Evolutionary conservation across 2,329 filamentous ascomycete genomes (phyloP), one percentile per base, ranked within the genome.

Genomic region (Botrytis tulipae): DNA sequence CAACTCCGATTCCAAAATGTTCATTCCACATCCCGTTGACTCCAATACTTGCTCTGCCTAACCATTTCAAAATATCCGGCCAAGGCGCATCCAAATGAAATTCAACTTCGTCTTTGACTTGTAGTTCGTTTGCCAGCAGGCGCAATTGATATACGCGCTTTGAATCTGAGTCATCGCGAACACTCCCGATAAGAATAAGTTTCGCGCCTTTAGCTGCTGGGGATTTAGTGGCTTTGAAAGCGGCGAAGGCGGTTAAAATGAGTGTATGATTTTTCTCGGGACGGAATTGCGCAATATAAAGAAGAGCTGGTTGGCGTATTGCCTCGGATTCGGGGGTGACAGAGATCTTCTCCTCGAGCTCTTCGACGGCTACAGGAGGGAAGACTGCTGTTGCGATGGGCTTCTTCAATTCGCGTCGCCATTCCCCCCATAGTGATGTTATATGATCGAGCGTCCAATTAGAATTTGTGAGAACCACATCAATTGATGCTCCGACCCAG

Each of bases 1-100:
- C 96, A 25, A 98, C 95, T 1, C 96, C 96, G 74, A 99, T 99
- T 35, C 96, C 96, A 81, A 99, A 99, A 82, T 99, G 96, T 84
- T 99, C 96, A 82, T 98, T 98, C 95, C 96, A 99, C 96, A 99
- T 99, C 80, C 93, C 94, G 79, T 99, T 99, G 44, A 97, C 94
- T 68, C 96, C 96, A 2, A 99, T 89, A 29, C 90, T 95, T 6
- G 92, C 91, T 75, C 86, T 90, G 71, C 89, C 85, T 75, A 98
- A 85, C 89, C 93, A 94, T 46, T 92, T 87, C 16, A 98, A 86
- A 71, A 99, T 93, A 77, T 94, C 89, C 5, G 92, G 90, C 94
- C 95, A 99, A 40, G 92, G 90, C 0, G 94, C 95, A 81, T 99
- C 95, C 73, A 94, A 91, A 76, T 97, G 89, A 81, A 99, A 99